These are phyloP conservation scores for Panicum hallii DNA, from an alignment of 202 grass and related monocot genomes.

Conservation along the genomic window DNA sequence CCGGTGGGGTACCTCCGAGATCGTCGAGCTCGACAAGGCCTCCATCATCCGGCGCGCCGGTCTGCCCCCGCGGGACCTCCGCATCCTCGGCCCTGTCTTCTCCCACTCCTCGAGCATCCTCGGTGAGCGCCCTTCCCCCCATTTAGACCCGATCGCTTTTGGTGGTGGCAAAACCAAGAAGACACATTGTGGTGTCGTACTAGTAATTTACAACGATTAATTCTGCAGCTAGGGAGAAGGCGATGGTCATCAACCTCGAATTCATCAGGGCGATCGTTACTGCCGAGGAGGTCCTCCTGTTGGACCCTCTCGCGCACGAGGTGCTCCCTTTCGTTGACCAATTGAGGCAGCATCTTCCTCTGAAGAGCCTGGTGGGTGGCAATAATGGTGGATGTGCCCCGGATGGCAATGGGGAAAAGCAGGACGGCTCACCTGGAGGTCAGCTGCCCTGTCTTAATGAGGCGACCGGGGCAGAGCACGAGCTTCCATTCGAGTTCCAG, in stretches of 20 bases:
- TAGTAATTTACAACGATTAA: constrained; percentile 21
- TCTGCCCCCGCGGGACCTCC: constrained; percentile 77
- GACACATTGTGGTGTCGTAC: neutral
- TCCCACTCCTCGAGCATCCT: constrained; percentile 94
- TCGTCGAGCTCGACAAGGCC: constrained; percentile 86
- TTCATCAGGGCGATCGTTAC: constrained; percentile 88
- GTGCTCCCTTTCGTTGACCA: constrained; percentile 93
- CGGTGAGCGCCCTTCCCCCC: constrained; percentile 51
- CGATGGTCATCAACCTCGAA: constrained; percentile 95
- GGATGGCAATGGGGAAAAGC: constrained; percentile 39
- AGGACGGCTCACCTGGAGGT: constrained; percentile 41
- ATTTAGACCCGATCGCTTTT: constrained; percentile 6
- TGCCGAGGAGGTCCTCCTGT: constrained; percentile 79
- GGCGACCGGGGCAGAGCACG: constrained; percentile 62
- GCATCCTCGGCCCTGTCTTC: constrained; percentile 90
- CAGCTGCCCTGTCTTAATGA: constrained; percentile 55
- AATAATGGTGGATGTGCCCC: constrained; percentile 53
- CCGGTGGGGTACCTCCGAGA: constrained; percentile 72
- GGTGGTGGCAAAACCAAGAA: constrained; percentile 1
- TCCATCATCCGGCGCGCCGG: constrained; percentile 75
- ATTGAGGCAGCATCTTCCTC: constrained; percentile 73
- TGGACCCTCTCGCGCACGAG: constrained; percentile 81
- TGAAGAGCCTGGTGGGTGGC: constrained; percentile 50
- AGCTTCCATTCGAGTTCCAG: constrained; percentile 96
- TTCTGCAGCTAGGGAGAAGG: constrained; percentile 87